phyloP scores from a whole-genome alignment of 345 rosid species.

The Tarenaya hassleriana region DNA sequence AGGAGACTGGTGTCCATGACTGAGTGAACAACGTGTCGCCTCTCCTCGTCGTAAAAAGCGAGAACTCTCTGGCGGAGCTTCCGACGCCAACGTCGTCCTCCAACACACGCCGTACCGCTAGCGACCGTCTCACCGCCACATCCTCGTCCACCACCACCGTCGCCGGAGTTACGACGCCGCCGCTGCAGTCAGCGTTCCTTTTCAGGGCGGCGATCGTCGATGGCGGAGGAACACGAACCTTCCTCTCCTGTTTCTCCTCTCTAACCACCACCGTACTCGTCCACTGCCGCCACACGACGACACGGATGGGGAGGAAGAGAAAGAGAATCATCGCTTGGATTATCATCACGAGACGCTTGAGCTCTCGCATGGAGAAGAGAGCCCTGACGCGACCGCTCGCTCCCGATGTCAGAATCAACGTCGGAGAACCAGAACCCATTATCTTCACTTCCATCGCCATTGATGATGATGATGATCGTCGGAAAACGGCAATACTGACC shows the following conservation, averaged over 20 bases:
- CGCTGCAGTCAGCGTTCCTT: constrained; percentile 22
- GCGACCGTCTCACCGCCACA: constrained; percentile 52
- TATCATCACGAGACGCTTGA: constrained; percentile 35
- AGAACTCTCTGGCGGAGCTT: constrained; percentile 41
- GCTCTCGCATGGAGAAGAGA: constrained; percentile 47
- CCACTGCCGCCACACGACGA: constrained; percentile 27
- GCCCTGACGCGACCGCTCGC: constrained; percentile 76
- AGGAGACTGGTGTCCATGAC: constrained; percentile 59
- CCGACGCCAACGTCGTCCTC: constrained; percentile 45
- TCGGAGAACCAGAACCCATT: constrained; percentile 31
- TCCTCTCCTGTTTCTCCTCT: constrained; percentile 39
- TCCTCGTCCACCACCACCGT: constrained; percentile 45
- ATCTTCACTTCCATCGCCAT: constrained; percentile 39
- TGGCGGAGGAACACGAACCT: constrained; percentile 36
- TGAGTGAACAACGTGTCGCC: constrained; percentile 75
- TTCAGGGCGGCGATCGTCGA: constrained; percentile 47
- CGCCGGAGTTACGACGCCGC: constrained; percentile 9
- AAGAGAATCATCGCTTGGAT: constrained; percentile 44
- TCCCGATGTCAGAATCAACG: constrained; percentile 69
- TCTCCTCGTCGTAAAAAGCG: constrained; percentile 46
- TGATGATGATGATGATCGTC: constrained; percentile 16
- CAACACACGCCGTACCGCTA: constrained; percentile 55
- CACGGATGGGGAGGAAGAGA: constrained; percentile 50
- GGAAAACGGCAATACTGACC: neutral
- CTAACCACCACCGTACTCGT: constrained; percentile 25